Evolutionary conservation across 2,329 filamentous ascomycete genomes (phyloP).

Genomic region (Penicillium fuscoglaucum): DNA sequence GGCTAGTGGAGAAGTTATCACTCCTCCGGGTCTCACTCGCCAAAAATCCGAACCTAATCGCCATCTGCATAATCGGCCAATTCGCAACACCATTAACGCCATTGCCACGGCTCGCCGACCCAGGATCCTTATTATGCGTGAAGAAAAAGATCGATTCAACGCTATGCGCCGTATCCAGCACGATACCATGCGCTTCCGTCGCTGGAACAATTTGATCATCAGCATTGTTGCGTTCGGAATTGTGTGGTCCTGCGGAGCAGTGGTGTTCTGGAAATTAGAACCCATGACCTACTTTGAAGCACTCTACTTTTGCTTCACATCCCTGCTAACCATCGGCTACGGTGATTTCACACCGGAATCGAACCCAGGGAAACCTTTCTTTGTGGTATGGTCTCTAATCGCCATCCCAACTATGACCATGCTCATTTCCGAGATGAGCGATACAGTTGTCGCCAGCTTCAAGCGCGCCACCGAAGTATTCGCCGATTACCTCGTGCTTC

Average conservation of each 20-base stretch:
- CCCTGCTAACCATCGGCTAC: conserved; percentile 82
- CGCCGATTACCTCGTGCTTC: conserved; percentile 67
- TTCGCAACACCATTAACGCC: conserved; percentile 28
- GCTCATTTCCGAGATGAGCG: conserved; percentile 77
- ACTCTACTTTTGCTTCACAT: conserved; percentile 83
- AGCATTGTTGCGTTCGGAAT: conserved; percentile 68
- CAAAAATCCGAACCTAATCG: conserved; percentile 7
- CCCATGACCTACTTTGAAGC: conserved; percentile 69
- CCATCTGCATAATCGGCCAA: conserved; percentile 14
- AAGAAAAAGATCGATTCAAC: conserved; percentile 69
- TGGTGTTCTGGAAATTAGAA: conserved; percentile 69
- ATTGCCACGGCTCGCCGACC: conserved; percentile 31
- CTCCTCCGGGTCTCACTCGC: conserved; percentile 1
- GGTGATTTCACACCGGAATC: conserved; percentile 76
- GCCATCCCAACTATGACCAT: conserved; percentile 87
- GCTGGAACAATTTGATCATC: conserved; percentile 71
- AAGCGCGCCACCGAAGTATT: conserved; percentile 61
- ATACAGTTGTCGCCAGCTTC: conserved; percentile 72
- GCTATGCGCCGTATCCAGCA: conserved; percentile 80
- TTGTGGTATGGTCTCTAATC: conserved; percentile 88
- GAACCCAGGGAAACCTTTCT: conserved; percentile 78
- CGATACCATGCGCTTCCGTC: conserved; percentile 63
- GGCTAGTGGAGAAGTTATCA: not conserved
- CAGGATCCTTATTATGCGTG: conserved; percentile 58
- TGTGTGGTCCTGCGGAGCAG: conserved; percentile 78